phyloP scores from a whole-genome alignment of 2,329 filamentous ascomycete species.

The Fusarium azukiicola region DNA sequence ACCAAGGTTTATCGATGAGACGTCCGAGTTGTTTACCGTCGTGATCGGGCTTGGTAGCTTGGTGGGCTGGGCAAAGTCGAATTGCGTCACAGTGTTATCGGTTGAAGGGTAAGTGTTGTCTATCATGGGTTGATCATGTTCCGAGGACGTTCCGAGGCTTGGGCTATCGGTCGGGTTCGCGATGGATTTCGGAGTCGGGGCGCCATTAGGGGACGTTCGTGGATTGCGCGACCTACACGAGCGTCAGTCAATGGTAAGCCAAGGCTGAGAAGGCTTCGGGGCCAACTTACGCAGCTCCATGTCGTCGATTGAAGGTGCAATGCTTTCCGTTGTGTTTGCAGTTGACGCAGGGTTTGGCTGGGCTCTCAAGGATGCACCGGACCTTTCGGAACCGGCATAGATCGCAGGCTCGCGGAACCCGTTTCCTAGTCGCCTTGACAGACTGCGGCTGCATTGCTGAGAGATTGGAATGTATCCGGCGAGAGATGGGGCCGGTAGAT shows the following conservation, averaged over 20 bases:
- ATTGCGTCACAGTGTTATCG: neutral
- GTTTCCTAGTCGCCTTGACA: slow-evolving; percentile 41
- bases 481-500: neutral
- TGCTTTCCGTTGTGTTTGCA: slow-evolving; percentile 52
- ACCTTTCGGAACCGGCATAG: slow-evolving; percentile 51
- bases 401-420: slow-evolving; percentile 49
- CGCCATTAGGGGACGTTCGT: neutral
- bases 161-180: slow-evolving; percentile 1
- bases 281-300: slow-evolving; percentile 40
- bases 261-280: neutral
- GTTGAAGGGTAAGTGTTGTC: neutral
- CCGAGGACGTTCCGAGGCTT: neutral
- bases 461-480: neutral
- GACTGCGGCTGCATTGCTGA: slow-evolving; percentile 29
- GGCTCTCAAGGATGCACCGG: slow-evolving; percentile 50
- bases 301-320: slow-evolving; percentile 47
- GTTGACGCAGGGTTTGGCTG: slow-evolving; percentile 50
- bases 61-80: neutral
- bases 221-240: slow-evolving; percentile 29
- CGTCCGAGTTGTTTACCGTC: neutral
- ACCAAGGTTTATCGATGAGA: neutral
- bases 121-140: neutral
- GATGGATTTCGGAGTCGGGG: slow-evolving; percentile 23
- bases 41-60: neutral
- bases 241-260: neutral